Conservation (phyloP, 208 protist genomes). For the Crithidia expoeki region DNA sequence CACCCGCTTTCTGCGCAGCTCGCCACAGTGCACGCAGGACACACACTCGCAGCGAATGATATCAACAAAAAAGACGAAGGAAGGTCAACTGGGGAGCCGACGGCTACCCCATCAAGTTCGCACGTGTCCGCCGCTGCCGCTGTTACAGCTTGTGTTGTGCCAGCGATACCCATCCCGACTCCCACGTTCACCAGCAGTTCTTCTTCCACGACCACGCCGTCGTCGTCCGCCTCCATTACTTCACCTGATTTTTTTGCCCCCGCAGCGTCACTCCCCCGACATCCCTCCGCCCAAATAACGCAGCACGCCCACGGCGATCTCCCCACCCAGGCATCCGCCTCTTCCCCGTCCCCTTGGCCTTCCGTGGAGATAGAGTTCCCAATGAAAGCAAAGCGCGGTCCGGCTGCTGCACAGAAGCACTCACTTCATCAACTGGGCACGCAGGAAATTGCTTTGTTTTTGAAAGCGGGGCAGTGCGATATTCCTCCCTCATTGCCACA, state of each 20-base stretch:
- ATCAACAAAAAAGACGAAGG: neutral
- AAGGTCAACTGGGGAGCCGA: too few relatives aligned
- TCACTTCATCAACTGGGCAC: conserved; percentile 42
- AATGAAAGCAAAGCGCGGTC: conserved; percentile 32
- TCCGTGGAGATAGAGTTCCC: neutral
- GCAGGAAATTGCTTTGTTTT: conserved; percentile 36
- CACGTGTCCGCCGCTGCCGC: neutral
- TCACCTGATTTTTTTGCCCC: too few relatives aligned
- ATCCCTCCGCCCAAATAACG: neutral
- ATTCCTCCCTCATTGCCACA: neutral
- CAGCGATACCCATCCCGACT: neutral
- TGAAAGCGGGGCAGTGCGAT: neutral
- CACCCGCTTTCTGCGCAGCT: conserved; percentile 25
- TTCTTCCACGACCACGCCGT: neutral
- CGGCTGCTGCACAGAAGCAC: conserved; percentile 39
- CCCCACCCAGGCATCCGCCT: neutral
- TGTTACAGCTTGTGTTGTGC: too few relatives aligned
- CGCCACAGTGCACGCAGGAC: neutral
- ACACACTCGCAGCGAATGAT: neutral
- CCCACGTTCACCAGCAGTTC: conserved; percentile 5
- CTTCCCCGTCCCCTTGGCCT: conserved; percentile 13
- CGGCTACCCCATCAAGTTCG: too few relatives aligned
- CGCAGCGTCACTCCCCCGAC: neutral
- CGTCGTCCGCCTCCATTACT: neutral
- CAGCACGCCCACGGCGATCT: neutral